Percentiles rank a stretch among this genome's conserved stretches.
These are phyloP conservation scores for Allium cepa DNA, from an alignment of 106 monocot species.

Conservation along the genomic window DNA sequence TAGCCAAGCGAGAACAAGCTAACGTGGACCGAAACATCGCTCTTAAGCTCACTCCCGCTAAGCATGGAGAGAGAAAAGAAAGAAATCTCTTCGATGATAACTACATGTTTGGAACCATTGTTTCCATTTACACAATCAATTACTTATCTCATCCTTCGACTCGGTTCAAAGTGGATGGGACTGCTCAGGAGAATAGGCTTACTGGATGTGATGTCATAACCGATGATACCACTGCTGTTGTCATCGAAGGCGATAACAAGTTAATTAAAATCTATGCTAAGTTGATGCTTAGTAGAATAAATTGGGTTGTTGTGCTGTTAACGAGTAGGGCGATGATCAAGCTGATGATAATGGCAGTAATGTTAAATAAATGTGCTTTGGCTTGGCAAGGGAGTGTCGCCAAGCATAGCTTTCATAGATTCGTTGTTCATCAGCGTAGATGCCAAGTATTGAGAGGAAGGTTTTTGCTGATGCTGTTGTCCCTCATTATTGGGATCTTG, in stretches of 20 bases:
- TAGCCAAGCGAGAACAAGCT: constrained; percentile 88
- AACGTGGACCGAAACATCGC: constrained; percentile 85
- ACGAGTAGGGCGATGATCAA: constrained; percentile 45
- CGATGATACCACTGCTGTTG: constrained; percentile 62
- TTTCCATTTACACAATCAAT: constrained; percentile 80
- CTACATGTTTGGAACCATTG: constrained; percentile 51
- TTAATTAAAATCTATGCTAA: constrained; percentile 81
- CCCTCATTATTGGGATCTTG: constrained; percentile 95
- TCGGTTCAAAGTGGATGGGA: constrained; percentile 82
- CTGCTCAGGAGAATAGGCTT: constrained; percentile 77
- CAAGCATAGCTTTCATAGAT: constrained; percentile 58
- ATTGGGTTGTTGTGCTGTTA: constrained; percentile 76
- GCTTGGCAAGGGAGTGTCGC: constrained; percentile 93
- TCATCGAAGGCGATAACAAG: constrained; percentile 86
- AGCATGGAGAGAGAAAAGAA: constrained; percentile 87
- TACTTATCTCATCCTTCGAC: constrained; percentile 67
- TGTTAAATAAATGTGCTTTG: constrained; percentile 55
- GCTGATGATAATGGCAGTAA: constrained; percentile 27
- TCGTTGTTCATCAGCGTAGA: constrained; percentile 70
- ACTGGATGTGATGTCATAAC: constrained; percentile 77
- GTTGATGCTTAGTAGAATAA: constrained; percentile 81
- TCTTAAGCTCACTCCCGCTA: constrained; percentile 85
- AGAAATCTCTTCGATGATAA: constrained; percentile 84
- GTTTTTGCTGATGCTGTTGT: constrained; percentile 83
- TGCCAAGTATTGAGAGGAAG: constrained; percentile 77